Evolutionary conservation across 164 flowering plant species (phyloP), one percentile per base, ranked within the genome.

Genomic region (Umbellularia californica): DNA sequence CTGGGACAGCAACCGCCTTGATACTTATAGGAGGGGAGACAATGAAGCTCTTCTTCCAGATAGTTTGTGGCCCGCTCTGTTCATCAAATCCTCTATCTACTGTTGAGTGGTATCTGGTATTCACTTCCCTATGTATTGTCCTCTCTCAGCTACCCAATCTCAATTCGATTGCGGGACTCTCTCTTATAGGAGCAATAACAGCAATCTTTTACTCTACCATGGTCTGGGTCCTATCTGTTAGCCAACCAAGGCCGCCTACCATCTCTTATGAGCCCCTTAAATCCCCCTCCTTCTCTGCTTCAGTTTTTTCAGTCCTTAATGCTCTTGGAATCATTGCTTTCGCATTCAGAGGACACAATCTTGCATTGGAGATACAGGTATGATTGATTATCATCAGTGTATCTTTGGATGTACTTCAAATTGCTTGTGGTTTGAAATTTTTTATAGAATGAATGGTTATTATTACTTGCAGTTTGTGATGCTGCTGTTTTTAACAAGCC

Each of bases 1-100:
- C 98, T 1, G 99, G 99, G 72, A 96, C 98, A 23, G 97, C 95
- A 50, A 94, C 98, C 12, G 97, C 99, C 30, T 79, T 92, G 81
- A 96, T 96, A 71, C 92, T 96, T 3, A 88, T 94, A 1, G 99
- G 99, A 80, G 99, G 99, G 17, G 98, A 94, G 86, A 96, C 99
- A 64, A 89, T 96, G 99, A 96, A 96, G 77, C 86, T 96, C 10
- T 94, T 96, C 84, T 94, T 96, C 80, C 97, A 96, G 72, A 90
- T 89, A 58, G 97, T 96, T 64, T 93, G 99, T 74, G 99, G 99
- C 10, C 94, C 97, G 1, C 85, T 83, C 11, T 93, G 98, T 76
- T 68, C 90, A 19, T 90, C 98, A 10, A 94, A 92, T 80, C 98
- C 99, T 41, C 81, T 96, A n/a, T 84, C 98, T 13, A 94, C 98